Base-by-base conservation (phyloP, 1,139 yeast genomes). In the Torulaspora pretoriensis region DNA sequence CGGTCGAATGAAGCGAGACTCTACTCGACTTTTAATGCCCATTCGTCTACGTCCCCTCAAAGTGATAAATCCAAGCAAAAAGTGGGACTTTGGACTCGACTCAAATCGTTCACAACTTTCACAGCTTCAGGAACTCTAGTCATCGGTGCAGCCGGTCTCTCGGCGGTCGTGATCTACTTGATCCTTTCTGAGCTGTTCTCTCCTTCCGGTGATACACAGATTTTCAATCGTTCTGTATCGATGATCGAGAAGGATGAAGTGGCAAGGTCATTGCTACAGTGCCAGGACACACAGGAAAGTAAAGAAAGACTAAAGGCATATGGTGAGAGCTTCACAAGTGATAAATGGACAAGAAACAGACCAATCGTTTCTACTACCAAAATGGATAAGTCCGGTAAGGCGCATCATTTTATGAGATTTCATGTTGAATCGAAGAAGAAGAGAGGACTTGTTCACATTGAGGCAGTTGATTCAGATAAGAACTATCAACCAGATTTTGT, bases 131-230 rank as follows among this genome's bases (percentile, higher is more conserved):
- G 88, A 0, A 63, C 77, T 3, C 60, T 83, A 35, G 87, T 84
- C 0, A 54, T 82, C 12, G 86, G 84, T 7, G 89, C 88, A 1
- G 63, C 81, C 1, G 88, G 84, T 16, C 70, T 84, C 8, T 80
- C 80, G 0, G 69, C 85, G 1, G 71, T 88, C 24, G 95, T 89
- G 27, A 71, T 87, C 2, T 89, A 87, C 64, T 73, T 87, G 52
- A 78, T 89, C 29, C 76, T 85, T 13, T 75, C 85, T 3, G 97
- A 89, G 61, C 68, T 89, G 33, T 78, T 88, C 53, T 75, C 90
- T 45, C 96, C 97, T 7, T 82, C 95, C 0, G 95, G 96, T 22
- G 97, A 89, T 61, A 90, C 95, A 1, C 83, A 83, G 53, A 80
- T 95, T 2, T 89, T 89, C 71, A 89, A 89, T 68, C 78, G 87